Conservation (phyloP, 106 monocot species). For the Dioscorea dumetorum region DNA sequence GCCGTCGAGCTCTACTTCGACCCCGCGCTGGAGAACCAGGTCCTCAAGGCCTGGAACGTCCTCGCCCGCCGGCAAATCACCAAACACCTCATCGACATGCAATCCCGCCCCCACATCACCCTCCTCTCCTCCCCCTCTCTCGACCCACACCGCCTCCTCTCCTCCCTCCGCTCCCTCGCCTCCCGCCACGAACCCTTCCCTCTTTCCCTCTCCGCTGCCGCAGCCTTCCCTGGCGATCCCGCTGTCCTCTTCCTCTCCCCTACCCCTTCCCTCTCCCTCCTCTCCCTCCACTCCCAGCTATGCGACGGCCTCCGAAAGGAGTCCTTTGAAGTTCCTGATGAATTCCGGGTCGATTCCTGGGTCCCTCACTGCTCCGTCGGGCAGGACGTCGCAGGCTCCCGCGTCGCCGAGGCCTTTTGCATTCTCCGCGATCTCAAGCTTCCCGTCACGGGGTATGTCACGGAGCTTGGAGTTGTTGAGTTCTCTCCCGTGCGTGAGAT, state of each 20-base stretch:
- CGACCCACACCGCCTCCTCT: conserved; percentile 36
- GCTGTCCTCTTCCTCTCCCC: conserved; percentile 60
- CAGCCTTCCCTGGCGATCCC: conserved; percentile 18
- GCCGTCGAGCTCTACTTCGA: conserved; percentile 98
- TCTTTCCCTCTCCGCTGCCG: conserved; percentile 56
- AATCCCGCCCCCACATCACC: conserved; percentile 86
- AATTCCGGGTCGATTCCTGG: conserved; percentile 70
- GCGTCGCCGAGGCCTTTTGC: conserved; percentile 77
- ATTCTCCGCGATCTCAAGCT: conserved; percentile 76
- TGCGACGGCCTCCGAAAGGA: conserved; percentile 74
- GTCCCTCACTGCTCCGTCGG: conserved; percentile 73
- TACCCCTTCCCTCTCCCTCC: conserved; percentile 53
- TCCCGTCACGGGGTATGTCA: conserved; percentile 76
- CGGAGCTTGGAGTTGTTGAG: conserved; percentile 90
- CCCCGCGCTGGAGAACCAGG: conserved; percentile 92
- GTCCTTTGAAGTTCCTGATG: conserved; percentile 50
- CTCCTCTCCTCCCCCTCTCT: conserved; percentile 38
- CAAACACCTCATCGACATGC: conserved; percentile 73
- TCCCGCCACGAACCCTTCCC: conserved; percentile 67
- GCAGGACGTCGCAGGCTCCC: conserved; percentile 48
- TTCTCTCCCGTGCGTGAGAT: conserved; percentile 67
- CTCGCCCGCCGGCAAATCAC: conserved; percentile 93
- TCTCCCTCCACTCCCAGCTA: conserved; percentile 77
- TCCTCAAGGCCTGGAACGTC: conserved; percentile 97
- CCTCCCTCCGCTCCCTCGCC: conserved; percentile 61